Evolutionary conservation across 495 filamentous ascomycete species (phyloP).

Genomic region (Penicillium flavigenum): DNA sequence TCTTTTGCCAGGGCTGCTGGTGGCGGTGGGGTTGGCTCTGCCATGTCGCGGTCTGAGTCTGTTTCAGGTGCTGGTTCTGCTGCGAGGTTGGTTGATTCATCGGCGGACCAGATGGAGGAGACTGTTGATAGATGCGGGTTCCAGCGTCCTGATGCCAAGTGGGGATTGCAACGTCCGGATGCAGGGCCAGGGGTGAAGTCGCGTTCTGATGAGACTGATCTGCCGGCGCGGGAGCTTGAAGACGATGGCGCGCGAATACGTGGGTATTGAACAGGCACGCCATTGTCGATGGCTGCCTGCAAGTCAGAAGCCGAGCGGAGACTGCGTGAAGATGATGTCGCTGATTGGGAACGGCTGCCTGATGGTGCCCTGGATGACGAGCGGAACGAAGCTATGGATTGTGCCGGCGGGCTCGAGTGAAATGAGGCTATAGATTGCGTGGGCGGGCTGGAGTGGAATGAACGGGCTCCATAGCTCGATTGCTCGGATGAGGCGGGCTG

Average conservation of each 20-base stretch:
- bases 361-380: conserved; percentile 34
- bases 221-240: conserved; percentile 49
- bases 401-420: conserved; percentile 41
- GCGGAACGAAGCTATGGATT: conserved; percentile 30
- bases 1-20: conserved; percentile 30
- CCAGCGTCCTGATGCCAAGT: conserved; percentile 60
- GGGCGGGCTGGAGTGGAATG: conserved; percentile 45
- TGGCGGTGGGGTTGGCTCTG: conserved; percentile 24
- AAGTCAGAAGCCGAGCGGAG: conserved; percentile 38
- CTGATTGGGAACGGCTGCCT: conserved; percentile 39
- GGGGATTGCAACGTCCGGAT: conserved; percentile 65
- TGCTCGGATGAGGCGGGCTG: conserved; percentile 39
- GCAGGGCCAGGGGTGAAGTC: conserved; percentile 38
- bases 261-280: conserved; percentile 49
- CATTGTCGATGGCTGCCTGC: conserved; percentile 42
- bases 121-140: conserved; percentile 75
- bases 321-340: conserved; percentile 42
- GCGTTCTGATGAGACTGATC: conserved; percentile 29
- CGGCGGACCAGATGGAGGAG: conserved; percentile 61
- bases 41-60: conserved; percentile 15
- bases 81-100: conserved; percentile 21
- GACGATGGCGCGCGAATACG: conserved; percentile 47
- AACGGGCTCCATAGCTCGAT: conserved; percentile 37
- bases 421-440: conserved; percentile 37
- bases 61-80: conserved; percentile 17